A percentile compares a stretch with the other conserved stretches of the same genome.
These are phyloP conservation scores for Daldinia bambusicola DNA, from an alignment of 495 filamentous ascomycete species.

Conservation along the genomic window DNA sequence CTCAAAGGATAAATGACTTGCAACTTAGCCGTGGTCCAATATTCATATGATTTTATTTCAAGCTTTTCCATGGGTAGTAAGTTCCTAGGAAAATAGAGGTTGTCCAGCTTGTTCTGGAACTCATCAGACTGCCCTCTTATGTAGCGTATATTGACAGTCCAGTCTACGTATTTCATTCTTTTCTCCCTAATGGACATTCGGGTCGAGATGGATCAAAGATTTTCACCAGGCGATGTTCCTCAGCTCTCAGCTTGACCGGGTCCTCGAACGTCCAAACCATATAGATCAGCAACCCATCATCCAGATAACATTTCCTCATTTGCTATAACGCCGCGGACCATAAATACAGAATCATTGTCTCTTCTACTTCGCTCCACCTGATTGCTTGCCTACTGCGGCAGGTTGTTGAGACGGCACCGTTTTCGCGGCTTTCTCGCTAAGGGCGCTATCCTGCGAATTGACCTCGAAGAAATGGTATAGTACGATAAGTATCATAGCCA, in stretches of 20 bases:
- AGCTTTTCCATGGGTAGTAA: neutral
- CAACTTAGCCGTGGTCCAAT: neutral
- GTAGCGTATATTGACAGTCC: neutral
- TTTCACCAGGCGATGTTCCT: neutral
- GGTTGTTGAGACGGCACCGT: conserved; percentile 51
- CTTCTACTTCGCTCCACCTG: conserved; percentile 29
- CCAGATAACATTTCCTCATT: conserved; percentile 1
- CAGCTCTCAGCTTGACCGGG: neutral
- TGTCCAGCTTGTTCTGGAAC: neutral
- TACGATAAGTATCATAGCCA: conserved; percentile 92
- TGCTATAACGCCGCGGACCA: neutral
- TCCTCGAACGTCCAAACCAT: neutral
- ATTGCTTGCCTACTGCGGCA: conserved; percentile 35
- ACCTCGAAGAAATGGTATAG: conserved; percentile 97
- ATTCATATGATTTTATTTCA: neutral
- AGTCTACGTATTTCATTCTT: neutral
- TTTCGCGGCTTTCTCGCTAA: conserved; percentile 39
- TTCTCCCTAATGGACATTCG: neutral
- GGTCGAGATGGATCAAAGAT: neutral
- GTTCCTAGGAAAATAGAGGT: neutral
- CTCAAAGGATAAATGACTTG: neutral
- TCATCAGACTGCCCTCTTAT: neutral
- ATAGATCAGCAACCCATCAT: neutral
- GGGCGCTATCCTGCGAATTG: conserved; percentile 68
- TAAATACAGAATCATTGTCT: neutral